A percentile compares a stretch with the other conserved stretches of the same genome.
phyloP scores from a whole-genome alignment of 495 filamentous ascomycete genomes.

The Neurospora sublineolata region DNA sequence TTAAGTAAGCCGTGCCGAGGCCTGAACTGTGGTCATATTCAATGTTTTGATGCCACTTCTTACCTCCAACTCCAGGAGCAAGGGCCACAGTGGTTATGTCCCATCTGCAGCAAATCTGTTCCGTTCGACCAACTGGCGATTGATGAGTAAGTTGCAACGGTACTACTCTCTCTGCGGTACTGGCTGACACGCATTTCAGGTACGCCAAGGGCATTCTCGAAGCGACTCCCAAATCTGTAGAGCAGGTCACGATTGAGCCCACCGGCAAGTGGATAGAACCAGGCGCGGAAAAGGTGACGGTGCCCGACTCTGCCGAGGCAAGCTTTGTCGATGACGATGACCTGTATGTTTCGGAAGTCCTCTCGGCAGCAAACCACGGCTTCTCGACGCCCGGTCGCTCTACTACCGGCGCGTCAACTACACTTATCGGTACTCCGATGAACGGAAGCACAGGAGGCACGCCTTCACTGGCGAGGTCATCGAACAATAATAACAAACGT shows the following conservation, averaged over 20 bases:
- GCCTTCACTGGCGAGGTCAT: slow-evolving; percentile 27
- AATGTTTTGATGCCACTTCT: slow-evolving; percentile 90
- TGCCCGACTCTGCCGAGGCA: slow-evolving; percentile 6
- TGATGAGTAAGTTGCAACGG: slow-evolving; percentile 56
- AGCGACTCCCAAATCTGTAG: slow-evolving; percentile 52
- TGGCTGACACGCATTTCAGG: slow-evolving; percentile 28
- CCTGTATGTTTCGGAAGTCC: slow-evolving; percentile 52
- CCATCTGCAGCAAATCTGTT: slow-evolving; percentile 76
- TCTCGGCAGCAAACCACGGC: slow-evolving; percentile 7
- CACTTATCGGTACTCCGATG: slow-evolving; percentile 18
- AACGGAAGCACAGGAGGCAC: slow-evolving; percentile 16
- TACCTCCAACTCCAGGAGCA: slow-evolving; percentile 93
- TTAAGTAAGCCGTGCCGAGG: slow-evolving; percentile 74
- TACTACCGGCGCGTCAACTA: background rate
- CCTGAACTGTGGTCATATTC: slow-evolving; percentile 71
- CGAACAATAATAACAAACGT: slow-evolving; percentile 45
- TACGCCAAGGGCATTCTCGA: slow-evolving; percentile 82
- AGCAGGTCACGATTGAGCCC: slow-evolving; percentile 85
- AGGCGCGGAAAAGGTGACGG: slow-evolving; percentile 19
- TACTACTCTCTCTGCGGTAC: background rate
- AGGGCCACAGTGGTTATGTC: slow-evolving; percentile 88
- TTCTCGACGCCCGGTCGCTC: slow-evolving; percentile 8
- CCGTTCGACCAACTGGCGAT: slow-evolving; percentile 72
- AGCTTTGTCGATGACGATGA: slow-evolving; percentile 50
- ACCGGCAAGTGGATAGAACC: slow-evolving; percentile 63